A percentile compares a stretch with the other conserved stretches of the same genome.
Conservation (phyloP, 768 basidiomycete genomes). For the Lentinula lateritia region DNA sequence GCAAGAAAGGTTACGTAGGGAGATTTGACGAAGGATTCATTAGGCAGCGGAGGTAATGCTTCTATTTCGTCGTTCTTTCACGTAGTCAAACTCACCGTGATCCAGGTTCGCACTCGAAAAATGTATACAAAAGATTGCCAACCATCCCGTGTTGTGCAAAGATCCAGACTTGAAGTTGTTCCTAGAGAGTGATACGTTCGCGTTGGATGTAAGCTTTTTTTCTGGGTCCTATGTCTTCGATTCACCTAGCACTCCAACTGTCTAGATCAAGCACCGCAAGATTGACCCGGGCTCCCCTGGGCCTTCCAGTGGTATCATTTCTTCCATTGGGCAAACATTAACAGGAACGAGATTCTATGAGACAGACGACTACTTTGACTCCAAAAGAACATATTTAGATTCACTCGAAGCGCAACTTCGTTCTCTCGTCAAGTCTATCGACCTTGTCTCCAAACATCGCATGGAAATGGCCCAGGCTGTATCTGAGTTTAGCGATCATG, state of each 20-base stretch:
- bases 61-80: not conserved
- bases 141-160: constrained; percentile 85
- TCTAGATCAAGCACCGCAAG: constrained; percentile 83
- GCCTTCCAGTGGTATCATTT: constrained; percentile 64
- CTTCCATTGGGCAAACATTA: constrained; percentile 74
- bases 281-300: constrained; percentile 36
- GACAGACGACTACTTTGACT: constrained; percentile 96
- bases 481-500: constrained; percentile 75
- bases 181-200: constrained; percentile 89
- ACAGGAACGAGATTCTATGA: constrained; percentile 78
- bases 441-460: constrained; percentile 79
- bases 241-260: not conserved
- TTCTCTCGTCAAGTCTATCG: constrained; percentile 81
- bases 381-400: constrained; percentile 80
- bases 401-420: constrained; percentile 86
- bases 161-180: constrained; percentile 88
- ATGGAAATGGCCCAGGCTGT: constrained; percentile 65
- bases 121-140: constrained; percentile 89
- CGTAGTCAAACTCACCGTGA: not conserved
- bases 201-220: constrained; percentile 66
- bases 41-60: constrained; percentile 58
- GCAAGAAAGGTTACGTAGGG: constrained; percentile 37
- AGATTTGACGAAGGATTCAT: constrained; percentile 93
- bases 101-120: constrained; percentile 66
- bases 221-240: not conserved